Percentiles rank a stretch among this genome's conserved stretches.
Evolutionary conservation across 1,284 basidiomycete species (phyloP).

Genomic region (Pseudozyma sp.): DNA sequence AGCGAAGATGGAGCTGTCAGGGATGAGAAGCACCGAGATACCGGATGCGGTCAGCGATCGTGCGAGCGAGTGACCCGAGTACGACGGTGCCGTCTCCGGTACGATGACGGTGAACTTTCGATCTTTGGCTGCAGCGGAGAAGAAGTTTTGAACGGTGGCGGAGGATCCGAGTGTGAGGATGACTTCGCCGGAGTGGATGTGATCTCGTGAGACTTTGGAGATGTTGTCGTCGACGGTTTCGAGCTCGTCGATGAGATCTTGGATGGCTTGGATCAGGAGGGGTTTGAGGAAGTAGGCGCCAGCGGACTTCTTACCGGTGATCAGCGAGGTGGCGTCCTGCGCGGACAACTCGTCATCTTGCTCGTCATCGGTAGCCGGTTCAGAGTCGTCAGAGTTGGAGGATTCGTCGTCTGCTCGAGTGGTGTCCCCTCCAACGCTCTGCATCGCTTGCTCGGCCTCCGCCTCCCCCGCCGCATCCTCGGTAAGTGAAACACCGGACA

Average conservation of each 20-base stretch:
- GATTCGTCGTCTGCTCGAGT: conserved; percentile 17
- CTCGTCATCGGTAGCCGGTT: conserved; percentile 4
- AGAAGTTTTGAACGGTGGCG: conserved; percentile 90
- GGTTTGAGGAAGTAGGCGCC: conserved; percentile 68
- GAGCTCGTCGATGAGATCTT: conserved; percentile 88
- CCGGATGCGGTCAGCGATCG: conserved; percentile 76
- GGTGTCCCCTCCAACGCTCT: not conserved
- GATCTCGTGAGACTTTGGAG: conserved; percentile 91
- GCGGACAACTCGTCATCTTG: conserved; percentile 3
- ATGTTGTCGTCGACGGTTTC: conserved; percentile 96
- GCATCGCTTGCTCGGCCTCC: conserved; percentile 39
- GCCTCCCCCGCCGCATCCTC: conserved; percentile 42
- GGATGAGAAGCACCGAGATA: conserved; percentile 93
- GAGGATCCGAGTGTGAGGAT: conserved; percentile 90
- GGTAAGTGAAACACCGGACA: conserved; percentile 11
- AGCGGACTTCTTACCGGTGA: conserved; percentile 17
- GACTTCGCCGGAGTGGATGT: conserved; percentile 97
- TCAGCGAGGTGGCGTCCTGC: conserved; percentile 18
- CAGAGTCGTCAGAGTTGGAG: conserved; percentile 11
- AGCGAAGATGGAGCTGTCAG: conserved; percentile 92
- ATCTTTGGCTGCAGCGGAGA: conserved; percentile 88
- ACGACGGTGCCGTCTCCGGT: conserved; percentile 92
- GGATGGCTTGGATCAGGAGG: conserved; percentile 70
- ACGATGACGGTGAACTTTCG: conserved; percentile 96
- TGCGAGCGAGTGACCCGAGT: conserved; percentile 87